These are phyloP conservation scores for Trichosporon coremiiforme DNA, from an alignment of 1,284 basidiomycete species.

Conservation along the genomic window DNA sequence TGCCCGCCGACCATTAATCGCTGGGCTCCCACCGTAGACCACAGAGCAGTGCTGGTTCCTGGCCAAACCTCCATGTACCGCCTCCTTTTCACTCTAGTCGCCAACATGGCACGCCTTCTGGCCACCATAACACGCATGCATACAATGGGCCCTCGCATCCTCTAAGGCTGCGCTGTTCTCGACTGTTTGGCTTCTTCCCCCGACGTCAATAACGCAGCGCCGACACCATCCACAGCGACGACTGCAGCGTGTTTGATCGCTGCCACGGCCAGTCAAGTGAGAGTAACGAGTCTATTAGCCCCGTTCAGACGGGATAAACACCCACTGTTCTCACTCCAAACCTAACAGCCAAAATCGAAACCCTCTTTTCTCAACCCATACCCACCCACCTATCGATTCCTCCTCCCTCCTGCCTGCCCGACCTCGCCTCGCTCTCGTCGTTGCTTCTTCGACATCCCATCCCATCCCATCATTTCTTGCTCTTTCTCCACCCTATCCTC, in stretches of 20 bases:
- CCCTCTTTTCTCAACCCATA: slow-evolving; percentile 15
- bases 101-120: slow-evolving; percentile 21
- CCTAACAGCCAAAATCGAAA: slow-evolving; percentile 15
- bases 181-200: too few relatives aligned
- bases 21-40: neutral
- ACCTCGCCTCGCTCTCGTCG: neutral
- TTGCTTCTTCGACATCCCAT: neutral
- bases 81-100: neutral
- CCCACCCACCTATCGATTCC: neutral
- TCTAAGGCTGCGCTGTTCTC: neutral
- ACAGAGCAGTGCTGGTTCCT: slow-evolving; percentile 13
- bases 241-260: neutral
- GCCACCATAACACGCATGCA: neutral
- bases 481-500: neutral
- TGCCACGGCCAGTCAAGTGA: neutral
- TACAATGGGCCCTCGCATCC: slow-evolving; percentile 29
- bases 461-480: slow-evolving; percentile 6
- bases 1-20: neutral
- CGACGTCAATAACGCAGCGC: neutral
- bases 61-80: neutral
- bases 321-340: slow-evolving; percentile 16
- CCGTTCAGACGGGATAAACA: slow-evolving; percentile 5
- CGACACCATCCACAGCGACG: neutral
- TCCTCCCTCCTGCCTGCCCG: neutral
- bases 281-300: neutral